phyloP scores from a whole-genome alignment of 495 filamentous ascomycete species.

The Aspergillus heteromorphus region DNA sequence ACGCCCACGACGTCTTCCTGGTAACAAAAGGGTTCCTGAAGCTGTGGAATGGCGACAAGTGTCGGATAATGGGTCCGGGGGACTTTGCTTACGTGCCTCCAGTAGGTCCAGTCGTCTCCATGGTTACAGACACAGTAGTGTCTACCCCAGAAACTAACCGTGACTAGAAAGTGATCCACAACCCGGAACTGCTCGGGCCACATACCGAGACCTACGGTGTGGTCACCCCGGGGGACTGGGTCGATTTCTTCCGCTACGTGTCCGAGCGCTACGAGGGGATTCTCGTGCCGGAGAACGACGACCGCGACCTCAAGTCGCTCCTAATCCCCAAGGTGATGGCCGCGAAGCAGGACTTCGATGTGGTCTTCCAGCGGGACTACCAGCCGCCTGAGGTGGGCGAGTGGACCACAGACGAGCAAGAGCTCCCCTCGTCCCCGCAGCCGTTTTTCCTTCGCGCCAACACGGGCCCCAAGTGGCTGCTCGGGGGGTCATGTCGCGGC shows the following conservation, averaged over 20 bases:
- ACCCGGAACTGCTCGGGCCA: slow-evolving; percentile 36
- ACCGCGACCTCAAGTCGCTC: slow-evolving; percentile 34
- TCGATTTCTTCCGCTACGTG: slow-evolving; percentile 48
- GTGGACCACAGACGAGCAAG: slow-evolving; percentile 37
- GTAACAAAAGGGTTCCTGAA: slow-evolving; percentile 43
- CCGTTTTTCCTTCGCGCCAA: slow-evolving; percentile 40
- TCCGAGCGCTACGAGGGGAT: slow-evolving; percentile 45
- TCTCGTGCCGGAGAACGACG: slow-evolving; percentile 43
- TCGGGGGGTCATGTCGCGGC: slow-evolving; percentile 41
- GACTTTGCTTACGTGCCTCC: slow-evolving; percentile 48
- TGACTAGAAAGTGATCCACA: slow-evolving; percentile 34
- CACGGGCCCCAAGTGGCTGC: slow-evolving; percentile 37
- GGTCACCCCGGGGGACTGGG: slow-evolving; percentile 48
- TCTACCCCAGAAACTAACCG: neutral
- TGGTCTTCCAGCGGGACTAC: slow-evolving; percentile 41
- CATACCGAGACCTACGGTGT: slow-evolving; percentile 42
- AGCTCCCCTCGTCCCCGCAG: slow-evolving; percentile 30
- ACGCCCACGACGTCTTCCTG: slow-evolving; percentile 46
- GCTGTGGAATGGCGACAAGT: slow-evolving; percentile 43
- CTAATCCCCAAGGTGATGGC: slow-evolving; percentile 48
- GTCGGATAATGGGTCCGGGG: slow-evolving; percentile 38
- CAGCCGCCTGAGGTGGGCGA: slow-evolving; percentile 32
- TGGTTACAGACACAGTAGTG: too few species aligned
- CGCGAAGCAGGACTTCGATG: slow-evolving; percentile 45
- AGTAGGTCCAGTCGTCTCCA: slow-evolving; percentile 22